phyloP scores from a whole-genome alignment of 371 early-diverging fungal species.

The Syncephalastrum sp. region DNA sequence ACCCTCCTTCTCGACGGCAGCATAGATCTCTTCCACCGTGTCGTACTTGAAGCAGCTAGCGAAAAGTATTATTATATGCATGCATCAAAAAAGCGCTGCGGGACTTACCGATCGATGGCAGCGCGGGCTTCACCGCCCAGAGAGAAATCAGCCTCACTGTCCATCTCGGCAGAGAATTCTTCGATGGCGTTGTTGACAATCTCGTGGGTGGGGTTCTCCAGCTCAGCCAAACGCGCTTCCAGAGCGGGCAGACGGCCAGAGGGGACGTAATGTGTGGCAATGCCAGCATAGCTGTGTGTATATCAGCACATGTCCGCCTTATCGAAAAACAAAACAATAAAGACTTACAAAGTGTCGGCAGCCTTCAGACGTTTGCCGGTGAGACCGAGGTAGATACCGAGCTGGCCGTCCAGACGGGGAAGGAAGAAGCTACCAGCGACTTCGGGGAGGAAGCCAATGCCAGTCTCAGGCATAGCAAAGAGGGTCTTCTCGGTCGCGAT shows the following conservation, averaged over 20 bases:
- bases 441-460: conserved; percentile 95
- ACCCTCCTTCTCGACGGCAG: conserved; percentile 71
- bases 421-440: conserved; percentile 96
- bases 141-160: conserved; percentile 26
- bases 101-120: conserved; percentile 70
- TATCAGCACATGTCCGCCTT: background rate
- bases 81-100: background rate
- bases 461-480: conserved; percentile 96
- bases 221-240: conserved; percentile 80
- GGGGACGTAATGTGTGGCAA: conserved; percentile 97
- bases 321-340: background rate
- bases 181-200: conserved; percentile 91
- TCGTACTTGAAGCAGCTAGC: conserved; percentile 64
- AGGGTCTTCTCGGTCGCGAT: conserved; percentile 93
- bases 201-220: conserved; percentile 75
- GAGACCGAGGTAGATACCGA: conserved; percentile 91
- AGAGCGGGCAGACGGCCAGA: conserved; percentile 79
- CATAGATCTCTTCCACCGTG: conserved; percentile 80
- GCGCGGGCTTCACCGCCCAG: conserved; percentile 68
- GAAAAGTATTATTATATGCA: background rate
- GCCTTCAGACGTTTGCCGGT: conserved; percentile 86
- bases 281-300: conserved; percentile 21
- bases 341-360: conserved; percentile 77
- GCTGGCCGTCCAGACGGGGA: conserved; percentile 89
- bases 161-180: conserved; percentile 78